Percentiles rank a stretch among this genome's conserved stretches.
These are phyloP conservation scores for Hypoxylon intermedium DNA, from an alignment of 495 filamentous ascomycete genomes.

Conservation along the genomic window DNA sequence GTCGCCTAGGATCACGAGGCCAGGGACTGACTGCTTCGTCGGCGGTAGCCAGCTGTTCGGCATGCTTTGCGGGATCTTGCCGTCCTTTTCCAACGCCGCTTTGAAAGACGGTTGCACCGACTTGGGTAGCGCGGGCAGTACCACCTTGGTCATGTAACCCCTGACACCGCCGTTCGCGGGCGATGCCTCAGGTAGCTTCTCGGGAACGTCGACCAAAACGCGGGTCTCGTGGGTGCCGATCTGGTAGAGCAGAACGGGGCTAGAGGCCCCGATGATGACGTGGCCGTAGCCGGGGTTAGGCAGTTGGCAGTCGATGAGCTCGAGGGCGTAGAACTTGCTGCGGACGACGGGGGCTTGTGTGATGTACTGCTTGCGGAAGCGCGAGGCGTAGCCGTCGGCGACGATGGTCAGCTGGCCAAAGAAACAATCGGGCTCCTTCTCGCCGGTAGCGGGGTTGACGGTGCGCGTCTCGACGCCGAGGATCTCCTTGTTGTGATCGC, in stretches of 20 bases:
- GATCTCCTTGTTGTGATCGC: constrained; percentile 65
- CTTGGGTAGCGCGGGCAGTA: constrained; percentile 79
- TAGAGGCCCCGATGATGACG: constrained; percentile 79
- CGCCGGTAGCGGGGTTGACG: constrained; percentile 55
- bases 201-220: constrained; percentile 88
- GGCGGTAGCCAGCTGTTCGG: constrained; percentile 92
- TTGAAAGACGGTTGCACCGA: constrained; percentile 75
- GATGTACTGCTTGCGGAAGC: constrained; percentile 85
- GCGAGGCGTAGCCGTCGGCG: constrained; percentile 92
- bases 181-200: constrained; percentile 73
- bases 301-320: constrained; percentile 84
- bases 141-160: constrained; percentile 75
- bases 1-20: constrained; percentile 85
- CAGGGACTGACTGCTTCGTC: constrained; percentile 68
- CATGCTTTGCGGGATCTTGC: constrained; percentile 76
- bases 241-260: constrained; percentile 92
- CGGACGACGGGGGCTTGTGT: constrained; percentile 70
- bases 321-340: constrained; percentile 89
- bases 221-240: constrained; percentile 95
- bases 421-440: constrained; percentile 71
- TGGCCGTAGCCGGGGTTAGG: constrained; percentile 79
- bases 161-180: constrained; percentile 79
- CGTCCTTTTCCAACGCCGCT: constrained; percentile 75
- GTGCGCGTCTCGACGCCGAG: constrained; percentile 78
- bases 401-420: constrained; percentile 87